phyloP scores from a whole-genome alignment of 176 grass and related monocot genomes.

The Saccharum spontaneum region DNA sequence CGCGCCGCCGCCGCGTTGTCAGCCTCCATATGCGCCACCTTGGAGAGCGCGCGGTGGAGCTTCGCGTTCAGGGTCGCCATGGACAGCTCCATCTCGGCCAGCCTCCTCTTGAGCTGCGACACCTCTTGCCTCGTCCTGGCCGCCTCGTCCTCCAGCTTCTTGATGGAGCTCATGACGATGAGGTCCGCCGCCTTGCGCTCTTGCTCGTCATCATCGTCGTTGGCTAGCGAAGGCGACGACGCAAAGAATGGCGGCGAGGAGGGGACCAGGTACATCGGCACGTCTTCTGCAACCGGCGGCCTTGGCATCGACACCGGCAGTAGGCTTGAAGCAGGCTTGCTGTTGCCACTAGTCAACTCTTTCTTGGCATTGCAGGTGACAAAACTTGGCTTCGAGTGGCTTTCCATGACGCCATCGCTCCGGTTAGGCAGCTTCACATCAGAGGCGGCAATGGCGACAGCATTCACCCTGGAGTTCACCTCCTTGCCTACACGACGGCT shows the following conservation, averaged over 20 bases:
- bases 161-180: constrained; percentile 50
- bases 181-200: constrained; percentile 25
- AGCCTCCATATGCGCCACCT: constrained; percentile 65
- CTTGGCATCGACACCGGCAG: neutral
- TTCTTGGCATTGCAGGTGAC: constrained; percentile 24
- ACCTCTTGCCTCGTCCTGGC: constrained; percentile 64
- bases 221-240: constrained; percentile 46
- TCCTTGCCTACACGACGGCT: constrained; percentile 19
- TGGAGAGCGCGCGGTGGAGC: constrained; percentile 61
- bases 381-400: constrained; percentile 18
- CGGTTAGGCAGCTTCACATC: constrained; percentile 10
- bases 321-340: neutral
- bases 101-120: constrained; percentile 61
- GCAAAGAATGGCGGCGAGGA: constrained; percentile 54
- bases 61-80: constrained; percentile 71
- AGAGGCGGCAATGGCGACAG: neutral
- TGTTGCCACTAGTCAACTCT: neutral
- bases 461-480: constrained; percentile 1
- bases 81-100: constrained; percentile 58
- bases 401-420: neutral
- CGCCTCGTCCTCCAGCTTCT: constrained; percentile 64
- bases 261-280: constrained; percentile 50
- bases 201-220: constrained; percentile 8
- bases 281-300: neutral
- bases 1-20: constrained; percentile 47